Evolutionary conservation across 1,139 yeast species (phyloP).

Genomic region (Barnettozyma hawaiiensis): DNA sequence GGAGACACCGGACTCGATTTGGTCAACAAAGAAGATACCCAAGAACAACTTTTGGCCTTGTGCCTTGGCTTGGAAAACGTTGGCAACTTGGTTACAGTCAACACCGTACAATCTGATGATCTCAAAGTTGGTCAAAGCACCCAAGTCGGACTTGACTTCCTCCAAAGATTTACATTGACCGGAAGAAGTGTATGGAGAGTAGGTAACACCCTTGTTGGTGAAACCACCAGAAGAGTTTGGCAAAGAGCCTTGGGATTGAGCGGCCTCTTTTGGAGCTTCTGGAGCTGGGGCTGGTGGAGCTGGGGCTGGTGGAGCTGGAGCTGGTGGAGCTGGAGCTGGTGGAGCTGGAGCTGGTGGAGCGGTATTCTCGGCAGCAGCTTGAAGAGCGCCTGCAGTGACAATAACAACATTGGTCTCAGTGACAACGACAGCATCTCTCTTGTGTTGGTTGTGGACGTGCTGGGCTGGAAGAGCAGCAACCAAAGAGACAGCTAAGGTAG

Average conservation of each 20-base stretch:
- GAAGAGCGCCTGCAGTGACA: slow-evolving; percentile 34
- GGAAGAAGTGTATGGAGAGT: slow-evolving; percentile 68
- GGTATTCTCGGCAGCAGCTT: slow-evolving; percentile 30
- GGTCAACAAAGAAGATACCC: slow-evolving; percentile 59
- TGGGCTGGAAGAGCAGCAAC: slow-evolving; percentile 33
- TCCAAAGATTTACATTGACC: slow-evolving; percentile 69
- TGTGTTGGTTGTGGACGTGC: slow-evolving; percentile 42
- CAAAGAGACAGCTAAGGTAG: slow-evolving; percentile 32
- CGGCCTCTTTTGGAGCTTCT: too few species aligned
- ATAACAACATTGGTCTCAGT: slow-evolving; percentile 35
- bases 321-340: too few species aligned
- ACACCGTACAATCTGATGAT: slow-evolving; percentile 77
- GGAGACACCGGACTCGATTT: slow-evolving; percentile 46
- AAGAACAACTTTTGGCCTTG: slow-evolving; percentile 60
- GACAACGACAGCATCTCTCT: slow-evolving; percentile 41
- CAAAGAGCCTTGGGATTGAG: slow-evolving; percentile 22
- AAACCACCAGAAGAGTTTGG: slow-evolving; percentile 28
- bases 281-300: slow-evolving; percentile 27
- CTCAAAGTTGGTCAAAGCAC: slow-evolving; percentile 46
- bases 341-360: slow-evolving; percentile 24
- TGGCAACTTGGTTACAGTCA: slow-evolving; percentile 73
- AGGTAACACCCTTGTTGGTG: slow-evolving; percentile 61
- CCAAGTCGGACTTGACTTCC: slow-evolving; percentile 56
- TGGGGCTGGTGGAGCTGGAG: slow-evolving; percentile 22
- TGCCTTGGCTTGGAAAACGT: slow-evolving; percentile 59